These are phyloP conservation scores for Globisporangium spinosum DNA, from an alignment of 352 stramenopile species.

Conservation along the genomic window DNA sequence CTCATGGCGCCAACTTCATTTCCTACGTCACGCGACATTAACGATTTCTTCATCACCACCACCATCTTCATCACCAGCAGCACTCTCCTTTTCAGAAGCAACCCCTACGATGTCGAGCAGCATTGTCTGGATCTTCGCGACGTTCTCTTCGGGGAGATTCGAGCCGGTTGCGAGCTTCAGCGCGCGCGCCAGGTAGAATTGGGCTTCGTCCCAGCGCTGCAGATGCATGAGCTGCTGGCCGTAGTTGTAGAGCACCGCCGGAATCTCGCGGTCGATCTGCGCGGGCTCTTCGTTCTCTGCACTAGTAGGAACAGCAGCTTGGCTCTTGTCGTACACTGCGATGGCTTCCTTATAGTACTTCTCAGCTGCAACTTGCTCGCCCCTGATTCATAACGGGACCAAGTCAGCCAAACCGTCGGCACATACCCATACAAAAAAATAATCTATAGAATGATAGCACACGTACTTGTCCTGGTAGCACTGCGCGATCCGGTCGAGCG, in stretches of 20 bases:
- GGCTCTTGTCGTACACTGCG: constrained; percentile 23
- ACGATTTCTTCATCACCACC: background rate
- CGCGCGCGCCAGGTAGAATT: constrained; percentile 1
- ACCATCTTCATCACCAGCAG: background rate
- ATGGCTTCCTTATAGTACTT: constrained; percentile 43
- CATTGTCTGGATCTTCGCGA: background rate
- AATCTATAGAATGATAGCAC: background rate
- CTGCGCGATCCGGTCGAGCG: constrained; percentile 73
- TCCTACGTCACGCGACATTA: background rate
- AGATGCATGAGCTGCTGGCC: constrained; percentile 26
- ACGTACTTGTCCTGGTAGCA: constrained; percentile 63
- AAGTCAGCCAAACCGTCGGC: background rate
- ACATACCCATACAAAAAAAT: background rate
- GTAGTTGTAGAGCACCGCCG: constrained; percentile 33
- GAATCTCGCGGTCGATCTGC: constrained; percentile 29
- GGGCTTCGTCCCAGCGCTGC: constrained; percentile 28
- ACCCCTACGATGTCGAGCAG: background rate
- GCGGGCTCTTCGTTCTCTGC: background rate
- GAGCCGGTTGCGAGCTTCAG: constrained; percentile 4
- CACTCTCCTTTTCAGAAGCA: background rate
- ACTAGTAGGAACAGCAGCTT: background rate
- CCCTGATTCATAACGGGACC: constrained; percentile 10
- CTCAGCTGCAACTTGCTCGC: constrained; percentile 28
- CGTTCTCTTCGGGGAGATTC: constrained; percentile 6
- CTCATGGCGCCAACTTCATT: background rate